phyloP scores from a whole-genome alignment of 2,329 filamentous ascomycete species.

The Talaromyces pinophilus region DNA sequence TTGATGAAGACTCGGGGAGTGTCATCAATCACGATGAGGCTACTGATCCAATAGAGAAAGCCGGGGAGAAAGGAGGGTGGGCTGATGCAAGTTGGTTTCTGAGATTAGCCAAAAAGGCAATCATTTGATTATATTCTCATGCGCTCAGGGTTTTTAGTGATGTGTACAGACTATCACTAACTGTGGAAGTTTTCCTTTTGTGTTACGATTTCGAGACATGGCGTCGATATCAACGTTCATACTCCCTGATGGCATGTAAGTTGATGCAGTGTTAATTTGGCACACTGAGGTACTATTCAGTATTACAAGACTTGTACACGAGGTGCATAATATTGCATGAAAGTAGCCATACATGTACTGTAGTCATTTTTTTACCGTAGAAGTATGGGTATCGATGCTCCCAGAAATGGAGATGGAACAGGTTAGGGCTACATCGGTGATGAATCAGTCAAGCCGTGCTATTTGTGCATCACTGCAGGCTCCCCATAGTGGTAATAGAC shows the following conservation, averaged over 20 bases:
- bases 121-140: conserved; percentile 4
- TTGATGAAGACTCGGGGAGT: conserved; percentile 10
- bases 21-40: conserved; percentile 33
- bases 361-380: not conserved
- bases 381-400: not conserved
- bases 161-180: not conserved
- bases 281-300: not conserved
- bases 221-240: not conserved
- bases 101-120: conserved; percentile 50
- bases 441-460: too few relatives aligned
- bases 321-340: not conserved
- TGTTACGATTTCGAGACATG: not conserved
- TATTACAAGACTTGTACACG: not conserved
- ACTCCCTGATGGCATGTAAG: not conserved
- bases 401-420: too few relatives aligned
- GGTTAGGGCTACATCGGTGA: too few relatives aligned
- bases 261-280: not conserved
- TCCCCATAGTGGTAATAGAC: too few relatives aligned
- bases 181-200: not conserved
- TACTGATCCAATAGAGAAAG: conserved; percentile 36
- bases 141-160: not conserved
- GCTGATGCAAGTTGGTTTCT: conserved; percentile 61
- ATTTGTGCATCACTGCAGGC: too few relatives aligned
- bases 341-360: not conserved
- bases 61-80: conserved; percentile 53